phyloP scores from a whole-genome alignment of 768 basidiomycete genomes.

The Suillus decipiens region DNA sequence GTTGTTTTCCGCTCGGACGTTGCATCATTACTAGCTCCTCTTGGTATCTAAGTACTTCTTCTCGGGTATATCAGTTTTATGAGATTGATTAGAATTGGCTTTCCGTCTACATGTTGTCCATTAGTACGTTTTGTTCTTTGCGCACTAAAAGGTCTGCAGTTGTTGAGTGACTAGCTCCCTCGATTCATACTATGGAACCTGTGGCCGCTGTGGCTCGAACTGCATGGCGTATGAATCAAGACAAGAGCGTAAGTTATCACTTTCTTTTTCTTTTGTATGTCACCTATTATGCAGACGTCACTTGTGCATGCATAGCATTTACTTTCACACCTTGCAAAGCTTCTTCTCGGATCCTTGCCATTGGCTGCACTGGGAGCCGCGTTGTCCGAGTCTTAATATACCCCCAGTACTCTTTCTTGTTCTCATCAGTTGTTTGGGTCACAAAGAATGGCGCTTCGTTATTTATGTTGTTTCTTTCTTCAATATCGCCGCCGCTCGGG shows the following conservation, averaged over 20 bases:
- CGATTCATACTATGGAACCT: slow-evolving; percentile 85
- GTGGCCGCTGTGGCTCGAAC: slow-evolving; percentile 84
- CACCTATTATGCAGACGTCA: slow-evolving; percentile 53
- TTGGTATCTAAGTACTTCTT: slow-evolving; percentile 56
- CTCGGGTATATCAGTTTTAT: slow-evolving; percentile 43
- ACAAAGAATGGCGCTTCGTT: slow-evolving; percentile 99
- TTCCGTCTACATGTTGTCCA: slow-evolving; percentile 48
- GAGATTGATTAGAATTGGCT: slow-evolving; percentile 49
- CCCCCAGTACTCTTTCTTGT: slow-evolving; percentile 56
- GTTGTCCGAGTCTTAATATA: slow-evolving; percentile 50
- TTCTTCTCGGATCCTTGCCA: slow-evolving; percentile 66
- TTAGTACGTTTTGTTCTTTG: slow-evolving; percentile 42
- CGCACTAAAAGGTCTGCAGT: background rate
- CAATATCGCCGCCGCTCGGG: slow-evolving; percentile 78
- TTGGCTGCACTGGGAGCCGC: slow-evolving; percentile 56
- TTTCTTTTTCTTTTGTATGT: slow-evolving; percentile 4
- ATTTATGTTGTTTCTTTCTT: slow-evolving; percentile 82
- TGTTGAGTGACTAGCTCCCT: slow-evolving; percentile 46
- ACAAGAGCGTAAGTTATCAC: slow-evolving; percentile 73
- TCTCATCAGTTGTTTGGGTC: slow-evolving; percentile 74
- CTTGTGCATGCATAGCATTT: slow-evolving; percentile 72
- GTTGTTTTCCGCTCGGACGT: slow-evolving; percentile 86
- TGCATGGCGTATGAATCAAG: slow-evolving; percentile 68
- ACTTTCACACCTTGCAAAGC: slow-evolving; percentile 68
- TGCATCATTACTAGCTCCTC: slow-evolving; percentile 59